A percentile compares a stretch with the other conserved stretches of the same genome.
These are phyloP conservation scores for Rhizoclosmatium globosum DNA, from an alignment of 192 early-diverging fungal species.

Conservation along the genomic window DNA sequence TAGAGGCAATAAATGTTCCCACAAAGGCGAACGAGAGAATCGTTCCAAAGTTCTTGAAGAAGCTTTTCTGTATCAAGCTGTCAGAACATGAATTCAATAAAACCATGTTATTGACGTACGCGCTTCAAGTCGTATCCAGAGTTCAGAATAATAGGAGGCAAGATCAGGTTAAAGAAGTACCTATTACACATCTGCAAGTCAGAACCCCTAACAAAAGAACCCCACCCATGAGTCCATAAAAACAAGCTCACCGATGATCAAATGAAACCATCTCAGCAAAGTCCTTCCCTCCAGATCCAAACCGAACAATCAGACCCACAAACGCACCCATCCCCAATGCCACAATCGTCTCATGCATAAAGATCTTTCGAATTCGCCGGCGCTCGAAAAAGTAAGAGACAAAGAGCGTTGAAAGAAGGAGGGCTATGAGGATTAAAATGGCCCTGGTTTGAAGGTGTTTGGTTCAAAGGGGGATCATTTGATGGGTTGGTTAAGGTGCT, in stretches of 20 bases:
- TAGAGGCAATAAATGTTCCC: slow-evolving; percentile 90
- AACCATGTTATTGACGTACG: slow-evolving; percentile 47
- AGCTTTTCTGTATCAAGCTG: slow-evolving; percentile 60
- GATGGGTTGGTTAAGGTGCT: not conserved
- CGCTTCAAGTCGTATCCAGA: slow-evolving; percentile 96
- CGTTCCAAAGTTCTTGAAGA: slow-evolving; percentile 88
- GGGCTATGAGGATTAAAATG: slow-evolving; percentile 83
- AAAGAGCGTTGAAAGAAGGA: slow-evolving; percentile 86
- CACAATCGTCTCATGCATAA: slow-evolving; percentile 94
- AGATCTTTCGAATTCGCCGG: slow-evolving; percentile 75
- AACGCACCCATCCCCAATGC: slow-evolving; percentile 87
- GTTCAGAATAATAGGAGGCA: slow-evolving; percentile 97
- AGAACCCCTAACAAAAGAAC: no score
- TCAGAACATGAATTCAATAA: not conserved
- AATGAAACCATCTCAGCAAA: slow-evolving; percentile 29
- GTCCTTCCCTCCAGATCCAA: not conserved
- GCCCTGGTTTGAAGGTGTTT: slow-evolving; percentile 52
- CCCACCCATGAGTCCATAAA: no score
- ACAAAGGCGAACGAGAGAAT: slow-evolving; percentile 94
- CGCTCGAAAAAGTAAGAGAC: slow-evolving; percentile 90
- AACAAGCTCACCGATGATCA: not conserved
- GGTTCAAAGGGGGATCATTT: not conserved
- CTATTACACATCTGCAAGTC: slow-evolving; percentile 57
- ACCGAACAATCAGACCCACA: slow-evolving; percentile 48
- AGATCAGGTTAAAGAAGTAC: slow-evolving; percentile 94